Conservation (phyloP, 2,329 filamentous ascomycete species). For the Phoma herbarum region DNA sequence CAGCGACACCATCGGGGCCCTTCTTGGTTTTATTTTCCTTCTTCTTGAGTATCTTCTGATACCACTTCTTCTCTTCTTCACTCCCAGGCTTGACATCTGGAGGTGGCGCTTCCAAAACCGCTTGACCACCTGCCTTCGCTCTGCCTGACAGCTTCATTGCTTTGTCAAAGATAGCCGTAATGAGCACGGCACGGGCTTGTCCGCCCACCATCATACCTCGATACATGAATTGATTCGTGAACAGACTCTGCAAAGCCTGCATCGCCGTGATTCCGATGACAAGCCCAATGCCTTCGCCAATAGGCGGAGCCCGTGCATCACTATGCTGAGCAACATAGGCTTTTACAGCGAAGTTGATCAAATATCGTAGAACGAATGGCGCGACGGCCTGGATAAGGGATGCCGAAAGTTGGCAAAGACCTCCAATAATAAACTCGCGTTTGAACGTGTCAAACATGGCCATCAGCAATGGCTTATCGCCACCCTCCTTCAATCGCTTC, state of each 20-base stretch:
- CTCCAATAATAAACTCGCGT: slow-evolving; percentile 84
- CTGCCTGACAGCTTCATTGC: slow-evolving; percentile 87
- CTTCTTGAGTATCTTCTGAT: slow-evolving; percentile 57
- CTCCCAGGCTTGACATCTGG: slow-evolving; percentile 58
- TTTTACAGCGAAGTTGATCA: slow-evolving; percentile 84
- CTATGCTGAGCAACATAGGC: slow-evolving; percentile 73
- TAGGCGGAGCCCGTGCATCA: slow-evolving; percentile 66
- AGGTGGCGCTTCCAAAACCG: slow-evolving; percentile 52
- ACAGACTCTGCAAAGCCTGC: slow-evolving; percentile 83
- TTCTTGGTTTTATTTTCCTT: slow-evolving; percentile 54
- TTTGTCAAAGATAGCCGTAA: slow-evolving; percentile 90
- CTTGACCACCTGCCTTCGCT: slow-evolving; percentile 81
- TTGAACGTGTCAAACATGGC: slow-evolving; percentile 88
- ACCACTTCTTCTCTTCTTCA: slow-evolving; percentile 61
- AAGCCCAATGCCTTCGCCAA: slow-evolving; percentile 80
- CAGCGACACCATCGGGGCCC: slow-evolving; percentile 62
- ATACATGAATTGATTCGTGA: slow-evolving; percentile 91
- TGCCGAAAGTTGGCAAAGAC: slow-evolving; percentile 76
- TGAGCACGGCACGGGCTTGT: slow-evolving; percentile 80
- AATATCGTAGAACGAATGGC: slow-evolving; percentile 83
- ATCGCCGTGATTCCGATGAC: slow-evolving; percentile 85
- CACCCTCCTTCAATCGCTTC: slow-evolving; percentile 70
- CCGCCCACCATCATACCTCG: slow-evolving; percentile 91
- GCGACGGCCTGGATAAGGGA: slow-evolving; percentile 78
- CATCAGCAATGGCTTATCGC: slow-evolving; percentile 77